Conservation (phyloP, 345 rosid species). For the Lumnitzera racemosa region DNA sequence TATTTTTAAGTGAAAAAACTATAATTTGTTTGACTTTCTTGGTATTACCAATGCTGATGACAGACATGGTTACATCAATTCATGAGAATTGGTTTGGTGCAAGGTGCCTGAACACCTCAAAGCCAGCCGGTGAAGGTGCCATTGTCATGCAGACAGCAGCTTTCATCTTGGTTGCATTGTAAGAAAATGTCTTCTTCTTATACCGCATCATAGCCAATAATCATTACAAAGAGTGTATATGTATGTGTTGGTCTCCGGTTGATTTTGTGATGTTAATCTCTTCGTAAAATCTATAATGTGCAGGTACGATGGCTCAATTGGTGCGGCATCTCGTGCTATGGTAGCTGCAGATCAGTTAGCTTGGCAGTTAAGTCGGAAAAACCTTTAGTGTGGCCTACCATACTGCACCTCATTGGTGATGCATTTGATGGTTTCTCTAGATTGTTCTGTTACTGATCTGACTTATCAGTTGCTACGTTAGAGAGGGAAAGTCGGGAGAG, state of each 20-base stretch:
- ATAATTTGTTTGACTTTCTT: neutral
- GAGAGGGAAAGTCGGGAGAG: no score
- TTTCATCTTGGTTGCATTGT: slow-evolving; percentile 66
- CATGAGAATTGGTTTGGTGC: slow-evolving; percentile 80
- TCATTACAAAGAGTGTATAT: neutral
- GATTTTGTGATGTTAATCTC: no score
- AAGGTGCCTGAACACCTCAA: slow-evolving; percentile 57
- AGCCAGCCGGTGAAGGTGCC: slow-evolving; percentile 77
- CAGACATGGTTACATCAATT: slow-evolving; percentile 70
- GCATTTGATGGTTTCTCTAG: no score
- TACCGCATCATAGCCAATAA: neutral
- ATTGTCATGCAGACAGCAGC: slow-evolving; percentile 64
- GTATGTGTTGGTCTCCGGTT: no score
- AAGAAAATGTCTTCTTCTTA: slow-evolving; percentile 15
- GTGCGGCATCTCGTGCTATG: slow-evolving; percentile 67
- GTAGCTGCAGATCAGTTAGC: slow-evolving; percentile 60
- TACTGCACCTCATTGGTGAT: no score
- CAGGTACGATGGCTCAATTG: slow-evolving; percentile 77
- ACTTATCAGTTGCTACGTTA: no score
- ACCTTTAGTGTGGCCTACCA: no score
- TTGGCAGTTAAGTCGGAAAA: slow-evolving; percentile 21
- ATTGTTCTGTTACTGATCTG: no score
- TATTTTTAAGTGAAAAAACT: neutral
- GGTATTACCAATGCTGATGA: slow-evolving; percentile 2
- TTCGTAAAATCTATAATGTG: neutral